These are phyloP conservation scores for Lagenaria siceraria DNA, from an alignment of 306 rosid genomes.

Conservation along the genomic window DNA sequence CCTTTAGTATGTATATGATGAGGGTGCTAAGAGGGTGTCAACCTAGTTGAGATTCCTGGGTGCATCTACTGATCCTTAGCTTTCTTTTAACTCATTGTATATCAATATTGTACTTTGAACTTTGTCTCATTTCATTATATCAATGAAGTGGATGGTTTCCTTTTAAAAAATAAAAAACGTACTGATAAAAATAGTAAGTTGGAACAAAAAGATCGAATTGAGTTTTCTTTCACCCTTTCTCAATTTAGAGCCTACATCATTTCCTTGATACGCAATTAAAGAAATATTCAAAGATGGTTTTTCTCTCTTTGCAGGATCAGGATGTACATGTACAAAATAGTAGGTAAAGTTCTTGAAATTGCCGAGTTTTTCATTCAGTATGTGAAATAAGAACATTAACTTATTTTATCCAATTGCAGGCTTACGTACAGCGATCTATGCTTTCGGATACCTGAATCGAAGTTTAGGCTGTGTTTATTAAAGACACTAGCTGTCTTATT, in stretches of 20 bases:
- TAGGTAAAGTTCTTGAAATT: conserved; percentile 44
- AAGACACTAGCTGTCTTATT: conserved; percentile 69
- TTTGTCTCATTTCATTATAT: no score
- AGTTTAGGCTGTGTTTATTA: conserved; percentile 78
- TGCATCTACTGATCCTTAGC: no score
- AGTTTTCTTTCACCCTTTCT: not conserved
- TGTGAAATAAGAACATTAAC: conserved; percentile 16
- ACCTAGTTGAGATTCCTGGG: no score
- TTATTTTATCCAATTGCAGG: conserved; percentile 36
- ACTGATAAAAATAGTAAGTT: not conserved
- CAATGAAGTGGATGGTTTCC: no score
- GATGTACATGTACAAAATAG: conserved; percentile 47
- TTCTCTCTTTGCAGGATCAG: conserved; percentile 56
- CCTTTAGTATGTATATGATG: no score
- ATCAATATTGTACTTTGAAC: no score
- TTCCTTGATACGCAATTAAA: not conserved
- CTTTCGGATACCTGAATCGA: conserved; percentile 77
- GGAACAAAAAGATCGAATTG: not conserved
- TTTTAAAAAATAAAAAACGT: no score
- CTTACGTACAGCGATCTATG: conserved; percentile 96
- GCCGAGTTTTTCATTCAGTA: not conserved
- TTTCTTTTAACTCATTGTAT: no score
- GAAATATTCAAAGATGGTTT: conserved; percentile 15
- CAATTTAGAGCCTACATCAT: not conserved
- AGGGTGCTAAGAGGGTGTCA: no score